These are phyloP conservation scores for Cercospora sesami DNA, from an alignment of 2,329 filamentous ascomycete genomes.

Conservation along the genomic window DNA sequence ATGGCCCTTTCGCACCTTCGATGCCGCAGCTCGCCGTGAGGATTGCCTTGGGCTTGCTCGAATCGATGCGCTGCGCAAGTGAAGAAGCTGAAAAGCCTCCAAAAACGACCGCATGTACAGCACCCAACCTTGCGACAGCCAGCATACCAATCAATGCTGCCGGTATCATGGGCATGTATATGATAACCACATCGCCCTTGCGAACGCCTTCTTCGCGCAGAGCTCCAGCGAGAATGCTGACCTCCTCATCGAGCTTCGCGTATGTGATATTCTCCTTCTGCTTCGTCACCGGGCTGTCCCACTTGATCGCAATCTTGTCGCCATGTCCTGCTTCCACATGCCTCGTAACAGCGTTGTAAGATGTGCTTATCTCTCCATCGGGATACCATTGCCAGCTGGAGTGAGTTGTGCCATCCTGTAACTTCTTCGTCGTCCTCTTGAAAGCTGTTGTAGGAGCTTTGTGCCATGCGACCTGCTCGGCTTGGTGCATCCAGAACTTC, in stretches of 20 bases:
- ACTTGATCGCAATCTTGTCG: conserved; percentile 72
- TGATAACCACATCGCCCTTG: conserved; percentile 81
- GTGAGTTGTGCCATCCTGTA: conserved; percentile 64
- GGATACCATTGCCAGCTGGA: conserved; percentile 88
- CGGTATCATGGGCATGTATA: conserved; percentile 98
- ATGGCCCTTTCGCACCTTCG: conserved; percentile 77
- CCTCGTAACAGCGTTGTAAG: conserved; percentile 79
- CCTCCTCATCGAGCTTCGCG: conserved; percentile 70
- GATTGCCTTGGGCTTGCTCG: conserved; percentile 70
- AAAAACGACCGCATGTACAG: conserved; percentile 89
- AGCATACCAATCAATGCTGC: conserved; percentile 83
- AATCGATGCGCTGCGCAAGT: conserved; percentile 84
- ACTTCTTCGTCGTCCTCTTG: conserved; percentile 60
- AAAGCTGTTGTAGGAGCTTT: conserved; percentile 67
- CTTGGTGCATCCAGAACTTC: conserved; percentile 48
- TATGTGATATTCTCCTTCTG: conserved; percentile 75
- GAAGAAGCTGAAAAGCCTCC: conserved; percentile 83
- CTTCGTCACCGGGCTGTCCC: conserved; percentile 81
- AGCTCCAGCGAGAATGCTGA: conserved; percentile 78
- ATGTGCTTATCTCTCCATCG: conserved; percentile 83
- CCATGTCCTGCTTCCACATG: conserved; percentile 82
- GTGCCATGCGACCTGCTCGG: conserved; percentile 77
- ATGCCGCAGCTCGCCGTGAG: conserved; percentile 92
- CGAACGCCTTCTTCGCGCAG: conserved; percentile 77
- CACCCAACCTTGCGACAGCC: conserved; percentile 76